Conservation (phyloP, 768 basidiomycete genomes). For the Xanthoconium stramineum region DNA sequence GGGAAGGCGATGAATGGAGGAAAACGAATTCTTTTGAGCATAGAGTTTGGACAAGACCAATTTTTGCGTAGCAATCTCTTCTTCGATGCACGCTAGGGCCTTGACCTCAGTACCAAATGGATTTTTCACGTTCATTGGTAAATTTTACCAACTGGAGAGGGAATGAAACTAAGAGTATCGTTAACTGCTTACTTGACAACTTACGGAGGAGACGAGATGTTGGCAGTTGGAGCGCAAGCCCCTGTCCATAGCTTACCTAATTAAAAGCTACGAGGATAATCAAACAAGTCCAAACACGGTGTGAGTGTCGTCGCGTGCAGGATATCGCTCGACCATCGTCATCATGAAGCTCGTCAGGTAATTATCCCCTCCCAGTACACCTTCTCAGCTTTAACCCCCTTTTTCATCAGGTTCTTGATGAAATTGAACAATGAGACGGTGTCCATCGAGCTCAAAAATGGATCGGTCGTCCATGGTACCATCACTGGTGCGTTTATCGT, state of each 20-base stretch:
- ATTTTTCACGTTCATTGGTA: too few species aligned
- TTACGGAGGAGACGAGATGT: too few species aligned
- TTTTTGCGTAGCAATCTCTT: background rate
- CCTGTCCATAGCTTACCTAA: too few species aligned
- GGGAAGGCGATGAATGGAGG: background rate
- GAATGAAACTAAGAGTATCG: too few species aligned
- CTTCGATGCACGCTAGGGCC: background rate
- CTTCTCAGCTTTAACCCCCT: conserved; percentile 6
- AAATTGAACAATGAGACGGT: conserved; percentile 99
- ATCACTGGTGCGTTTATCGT: conserved; percentile 73
- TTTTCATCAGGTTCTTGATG: conserved; percentile 82
- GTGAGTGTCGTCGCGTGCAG: conserved; percentile 1
- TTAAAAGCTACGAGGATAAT: too few species aligned
- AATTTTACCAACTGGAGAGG: too few species aligned
- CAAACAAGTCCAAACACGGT: conserved; percentile 25
- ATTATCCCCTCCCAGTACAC: conserved; percentile 12
- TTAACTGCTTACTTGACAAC: too few species aligned
- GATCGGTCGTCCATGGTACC: conserved; percentile 91
- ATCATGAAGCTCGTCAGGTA: conserved; percentile 86
- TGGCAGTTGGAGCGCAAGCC: too few species aligned
- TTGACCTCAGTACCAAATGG: too few species aligned
- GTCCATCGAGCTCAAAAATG: conserved; percentile 97
- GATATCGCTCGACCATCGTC: conserved; percentile 27
- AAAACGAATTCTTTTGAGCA: background rate
- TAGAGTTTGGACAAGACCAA: too few species aligned